These are phyloP conservation scores for Bullera alba DNA, from an alignment of 768 basidiomycete species.

Conservation along the genomic window DNA sequence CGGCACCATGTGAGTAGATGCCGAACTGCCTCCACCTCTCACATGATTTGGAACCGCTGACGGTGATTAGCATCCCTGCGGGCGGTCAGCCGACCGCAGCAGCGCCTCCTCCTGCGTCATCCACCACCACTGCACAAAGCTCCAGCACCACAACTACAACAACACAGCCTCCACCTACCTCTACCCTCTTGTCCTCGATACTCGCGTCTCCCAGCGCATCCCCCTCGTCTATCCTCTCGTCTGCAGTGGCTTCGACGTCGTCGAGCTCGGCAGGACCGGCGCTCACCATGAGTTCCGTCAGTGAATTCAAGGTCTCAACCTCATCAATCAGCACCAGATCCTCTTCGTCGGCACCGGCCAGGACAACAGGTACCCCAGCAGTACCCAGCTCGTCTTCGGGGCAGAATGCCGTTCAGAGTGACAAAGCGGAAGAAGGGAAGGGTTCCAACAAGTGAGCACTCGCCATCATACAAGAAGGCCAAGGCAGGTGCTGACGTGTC, in stretches of 20 bases:
- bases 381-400: not conserved
- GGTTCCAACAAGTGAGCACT: not conserved
- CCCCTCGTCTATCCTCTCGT: not conserved
- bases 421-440: not conserved
- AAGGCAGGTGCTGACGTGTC: not conserved
- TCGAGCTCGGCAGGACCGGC: too few species aligned
- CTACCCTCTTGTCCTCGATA: not conserved
- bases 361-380: not conserved
- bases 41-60: not conserved
- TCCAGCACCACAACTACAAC: not conserved
- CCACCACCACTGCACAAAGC: not conserved
- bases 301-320: too few species aligned
- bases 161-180: constrained; percentile 3
- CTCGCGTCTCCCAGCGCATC: not conserved
- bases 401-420: not conserved
- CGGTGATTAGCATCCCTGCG: not conserved
- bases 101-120: constrained; percentile 1
- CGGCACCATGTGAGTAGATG: constrained; percentile 25
- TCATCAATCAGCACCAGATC: not conserved
- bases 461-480: not conserved
- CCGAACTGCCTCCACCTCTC: not conserved
- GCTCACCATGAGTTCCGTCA: too few species aligned
- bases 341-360: not conserved
- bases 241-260: not conserved
- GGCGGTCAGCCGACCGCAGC: not conserved